These are phyloP conservation scores for Fusarium sp. DNA, from an alignment of 2,329 filamentous ascomycete genomes.

Conservation along the genomic window DNA sequence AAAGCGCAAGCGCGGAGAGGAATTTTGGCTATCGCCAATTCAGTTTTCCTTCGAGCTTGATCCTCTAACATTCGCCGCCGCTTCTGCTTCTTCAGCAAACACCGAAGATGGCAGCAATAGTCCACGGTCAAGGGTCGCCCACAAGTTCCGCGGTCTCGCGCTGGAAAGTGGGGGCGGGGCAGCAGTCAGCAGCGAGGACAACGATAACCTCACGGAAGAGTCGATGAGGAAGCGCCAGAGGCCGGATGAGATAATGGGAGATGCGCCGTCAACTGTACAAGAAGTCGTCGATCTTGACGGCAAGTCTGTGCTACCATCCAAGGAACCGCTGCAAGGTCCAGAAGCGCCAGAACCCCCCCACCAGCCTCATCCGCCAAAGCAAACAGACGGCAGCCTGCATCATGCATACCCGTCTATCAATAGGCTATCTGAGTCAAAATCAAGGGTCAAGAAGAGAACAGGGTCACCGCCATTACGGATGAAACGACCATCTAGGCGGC, in stretches of 20 bases:
- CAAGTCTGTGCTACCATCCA: constrained; percentile 15
- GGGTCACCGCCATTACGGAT: constrained; percentile 59
- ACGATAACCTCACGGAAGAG: constrained; percentile 50
- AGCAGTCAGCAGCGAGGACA: constrained; percentile 47
- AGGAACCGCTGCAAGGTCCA: constrained; percentile 8
- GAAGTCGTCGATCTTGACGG: constrained; percentile 26
- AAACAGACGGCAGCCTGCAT: constrained; percentile 44
- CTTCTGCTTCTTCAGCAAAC: constrained; percentile 48
- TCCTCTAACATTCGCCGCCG: constrained; percentile 39
- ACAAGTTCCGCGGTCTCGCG: constrained; percentile 67
- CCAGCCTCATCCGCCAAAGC: constrained; percentile 29
- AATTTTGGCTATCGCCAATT: constrained; percentile 54
- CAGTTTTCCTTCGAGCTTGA: constrained; percentile 68
- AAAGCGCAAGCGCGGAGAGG: constrained; percentile 64
- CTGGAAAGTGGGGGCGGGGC: constrained; percentile 65
- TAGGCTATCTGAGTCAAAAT: constrained; percentile 58
- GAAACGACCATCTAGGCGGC: constrained; percentile 42
- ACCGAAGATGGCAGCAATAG: constrained; percentile 66
- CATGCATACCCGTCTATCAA: constrained; percentile 59
- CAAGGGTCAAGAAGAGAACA: constrained; percentile 54
- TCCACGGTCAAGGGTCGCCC: constrained; percentile 67
- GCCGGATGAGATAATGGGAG: constrained; percentile 53
- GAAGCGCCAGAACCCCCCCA: constrained; percentile 19
- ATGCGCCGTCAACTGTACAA: constrained; percentile 36
- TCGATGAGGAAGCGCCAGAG: constrained; percentile 58